Evolutionary conservation across 2,329 filamentous ascomycete genomes (phyloP), one percentile per base, ranked within the genome.

Genomic region (Apiospora arundinis): DNA sequence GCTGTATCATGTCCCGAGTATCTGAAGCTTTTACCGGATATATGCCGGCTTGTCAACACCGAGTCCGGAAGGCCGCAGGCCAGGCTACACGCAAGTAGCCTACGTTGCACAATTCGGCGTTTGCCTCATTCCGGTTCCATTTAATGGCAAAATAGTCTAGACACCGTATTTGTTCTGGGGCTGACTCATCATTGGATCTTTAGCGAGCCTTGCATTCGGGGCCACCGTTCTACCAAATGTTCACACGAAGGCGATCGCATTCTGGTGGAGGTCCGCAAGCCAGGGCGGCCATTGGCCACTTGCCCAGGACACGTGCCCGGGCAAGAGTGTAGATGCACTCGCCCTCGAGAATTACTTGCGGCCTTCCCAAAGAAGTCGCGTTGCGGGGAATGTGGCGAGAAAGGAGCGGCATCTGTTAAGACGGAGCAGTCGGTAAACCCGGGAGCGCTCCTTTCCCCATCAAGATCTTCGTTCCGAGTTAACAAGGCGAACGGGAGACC

Each of bases 171-270:
- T 45, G 63, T 14, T 70, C 60, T 60, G 49, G 69, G 68, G 72
- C 68, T 71, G 65, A 52, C 65, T 37, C 21, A 21, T n/a, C 67
- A 28, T 49, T 68, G 63, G 67, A 6, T 70, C 66, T 75, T 46
- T 76, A 93, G 92, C 81, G 90, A 90, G 85, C 91, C 92, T 78
- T 93, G 92, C 80, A 93, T 93, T 76, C 90, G 92, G 77, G 92
- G 92, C 71, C 92, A 94, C 81, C 90, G 92, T 76, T 93, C 92
- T 42, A 93, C 92, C 69, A 93, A 92, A 84, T 94, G 92, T 81
- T 91, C 88, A 67, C 92, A 94, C 78, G 86, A 85, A 72, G 86
- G 87, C 74, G 91, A 93, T 76, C 89, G 92, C 72, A 83, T 93
- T 45, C 90, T 93, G 85, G 85, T 93, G 4, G 90, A 90, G 28